Evolutionary conservation across 2,329 filamentous ascomycete genomes (phyloP).

Genomic region (Diplodia corticola): DNA sequence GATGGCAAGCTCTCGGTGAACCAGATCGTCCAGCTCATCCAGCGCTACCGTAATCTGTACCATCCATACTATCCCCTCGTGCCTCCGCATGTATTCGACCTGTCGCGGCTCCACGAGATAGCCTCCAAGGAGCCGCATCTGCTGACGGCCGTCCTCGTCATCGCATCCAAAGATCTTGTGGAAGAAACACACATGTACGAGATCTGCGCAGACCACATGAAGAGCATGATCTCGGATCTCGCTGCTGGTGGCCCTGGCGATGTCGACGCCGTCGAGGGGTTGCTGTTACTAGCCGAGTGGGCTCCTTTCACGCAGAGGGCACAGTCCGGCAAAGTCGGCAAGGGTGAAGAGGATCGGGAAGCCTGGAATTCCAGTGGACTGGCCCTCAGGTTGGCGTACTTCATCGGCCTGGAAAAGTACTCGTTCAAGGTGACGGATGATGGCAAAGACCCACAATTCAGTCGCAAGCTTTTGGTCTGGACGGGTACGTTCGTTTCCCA

Average conservation of each 20-base stretch:
- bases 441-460: conserved; percentile 59
- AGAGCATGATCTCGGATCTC: conserved; percentile 65
- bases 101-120: conserved; percentile 55
- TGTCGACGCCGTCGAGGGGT: conserved; percentile 69
- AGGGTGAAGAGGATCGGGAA: conserved; percentile 72
- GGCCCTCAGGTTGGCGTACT: conserved; percentile 68
- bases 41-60: conserved; percentile 64
- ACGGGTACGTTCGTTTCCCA: conserved; percentile 46
- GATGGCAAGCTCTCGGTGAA: conserved; percentile 45
- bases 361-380: conserved; percentile 77
- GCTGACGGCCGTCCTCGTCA: conserved; percentile 68
- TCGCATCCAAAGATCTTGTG: conserved; percentile 69
- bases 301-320: conserved; percentile 65
- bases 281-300: conserved; percentile 72
- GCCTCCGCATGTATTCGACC: conserved; percentile 59
- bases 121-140: conserved; percentile 65
- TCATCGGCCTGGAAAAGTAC: conserved; percentile 68
- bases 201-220: conserved; percentile 69
- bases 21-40: conserved; percentile 54
- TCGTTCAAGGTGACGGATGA: conserved; percentile 63
- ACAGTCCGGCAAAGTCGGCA: conserved; percentile 62
- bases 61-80: conserved; percentile 72
- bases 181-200: conserved; percentile 64
- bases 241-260: conserved; percentile 66
- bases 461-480: conserved; percentile 68